These are phyloP conservation scores for Diddensiella santjacobensis DNA, from an alignment of 805 yeast genomes.

Conservation along the genomic window DNA sequence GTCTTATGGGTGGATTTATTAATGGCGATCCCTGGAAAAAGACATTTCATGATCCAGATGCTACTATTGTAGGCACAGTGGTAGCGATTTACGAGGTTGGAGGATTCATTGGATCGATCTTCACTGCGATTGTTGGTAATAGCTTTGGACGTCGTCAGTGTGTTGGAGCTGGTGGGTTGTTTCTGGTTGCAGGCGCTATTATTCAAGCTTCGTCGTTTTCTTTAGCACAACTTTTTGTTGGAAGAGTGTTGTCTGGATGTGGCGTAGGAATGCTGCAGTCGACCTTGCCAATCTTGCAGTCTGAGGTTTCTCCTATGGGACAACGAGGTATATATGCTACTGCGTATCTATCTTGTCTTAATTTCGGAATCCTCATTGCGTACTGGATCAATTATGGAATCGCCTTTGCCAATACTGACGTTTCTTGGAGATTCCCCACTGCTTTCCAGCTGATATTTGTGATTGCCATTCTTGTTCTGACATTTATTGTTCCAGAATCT, in stretches of 20 bases:
- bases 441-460: slow-evolving; percentile 59
- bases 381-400: slow-evolving; percentile 16
- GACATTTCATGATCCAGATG: slow-evolving; percentile 9
- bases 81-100: slow-evolving; percentile 16
- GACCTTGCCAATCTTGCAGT: slow-evolving; percentile 7
- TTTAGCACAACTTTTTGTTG: slow-evolving; percentile 68
- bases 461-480: slow-evolving; percentile 7
- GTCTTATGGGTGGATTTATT: slow-evolving; percentile 14
- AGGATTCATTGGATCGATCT: slow-evolving; percentile 13
- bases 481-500: slow-evolving; percentile 9
- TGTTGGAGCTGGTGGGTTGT: slow-evolving; percentile 6
- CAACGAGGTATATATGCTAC: slow-evolving; percentile 8
- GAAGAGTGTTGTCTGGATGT: slow-evolving; percentile 67
- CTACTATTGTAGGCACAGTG: slow-evolving; percentile 10
- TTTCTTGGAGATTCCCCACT: slow-evolving; percentile 68
- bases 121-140: slow-evolving; percentile 10
- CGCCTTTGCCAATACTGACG: slow-evolving; percentile 2
- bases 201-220: slow-evolving; percentile 59
- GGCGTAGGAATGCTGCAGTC: slow-evolving; percentile 53
- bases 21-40: slow-evolving; percentile 12
- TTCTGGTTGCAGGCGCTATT: slow-evolving; percentile 6
- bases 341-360: slow-evolving; percentile 5
- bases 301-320: slow-evolving; percentile 6
- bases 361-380: slow-evolving; percentile 8
- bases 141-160: slow-evolving; percentile 12